phyloP scores from a whole-genome alignment of 441 rosid genomes.

The Sinapis alba region DNA sequence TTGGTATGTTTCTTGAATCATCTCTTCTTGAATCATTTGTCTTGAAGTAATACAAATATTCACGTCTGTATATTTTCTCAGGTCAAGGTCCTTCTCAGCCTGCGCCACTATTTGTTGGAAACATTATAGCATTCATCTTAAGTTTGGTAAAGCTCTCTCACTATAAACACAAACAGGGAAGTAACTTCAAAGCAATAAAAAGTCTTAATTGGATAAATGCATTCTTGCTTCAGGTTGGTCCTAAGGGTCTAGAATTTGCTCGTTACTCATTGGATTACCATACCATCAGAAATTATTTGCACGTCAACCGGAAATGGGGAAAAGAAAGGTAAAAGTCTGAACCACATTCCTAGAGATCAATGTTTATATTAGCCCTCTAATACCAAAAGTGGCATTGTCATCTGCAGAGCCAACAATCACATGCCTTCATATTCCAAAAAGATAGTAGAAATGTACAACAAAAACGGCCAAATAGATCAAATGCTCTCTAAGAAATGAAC shows the following conservation, averaged over 20 bases:
- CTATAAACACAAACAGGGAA: conserved; percentile 9
- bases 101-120: conserved; percentile 80
- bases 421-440: conserved; percentile 88
- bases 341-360: conserved; percentile 1
- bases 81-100: conserved; percentile 95
- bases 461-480: conserved; percentile 71
- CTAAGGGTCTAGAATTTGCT: conserved; percentile 96
- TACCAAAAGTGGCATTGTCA: neutral
- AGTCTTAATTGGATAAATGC: conserved; percentile 18
- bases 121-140: conserved; percentile 74
- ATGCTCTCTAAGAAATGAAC: conserved; percentile 64
- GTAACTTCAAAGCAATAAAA: neutral
- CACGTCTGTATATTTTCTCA: conserved; percentile 30
- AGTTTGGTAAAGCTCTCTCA: conserved; percentile 64
- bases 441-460: conserved; percentile 79
- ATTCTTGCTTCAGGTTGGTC: conserved; percentile 69
- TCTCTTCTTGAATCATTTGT: conserved; percentile 2
- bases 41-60: neutral
- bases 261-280: conserved; percentile 95
- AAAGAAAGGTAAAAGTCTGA: conserved; percentile 61
- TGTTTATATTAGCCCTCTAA: conserved; percentile 10
- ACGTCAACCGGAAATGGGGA: conserved; percentile 84
- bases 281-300: conserved; percentile 87
- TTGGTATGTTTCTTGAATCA: conserved; percentile 51
- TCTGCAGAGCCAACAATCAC: conserved; percentile 77